Percentiles rank a stretch among this genome's conserved stretches.
phyloP scores from a whole-genome alignment of 306 rosid genomes.

The Pueraria montana region DNA sequence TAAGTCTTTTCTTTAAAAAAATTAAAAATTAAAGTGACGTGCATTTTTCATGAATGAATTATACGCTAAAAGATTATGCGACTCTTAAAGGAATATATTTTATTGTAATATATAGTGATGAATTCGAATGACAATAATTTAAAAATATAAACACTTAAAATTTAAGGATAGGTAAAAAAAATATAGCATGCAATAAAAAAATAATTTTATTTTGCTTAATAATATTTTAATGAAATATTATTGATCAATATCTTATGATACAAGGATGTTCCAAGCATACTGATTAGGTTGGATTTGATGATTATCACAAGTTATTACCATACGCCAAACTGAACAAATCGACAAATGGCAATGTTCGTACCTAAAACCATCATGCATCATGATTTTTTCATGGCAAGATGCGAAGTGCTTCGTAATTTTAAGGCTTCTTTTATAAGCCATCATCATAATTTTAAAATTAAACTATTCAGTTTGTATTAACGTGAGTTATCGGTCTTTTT shows the following conservation, averaged over 20 bases:
- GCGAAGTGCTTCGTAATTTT: background rate
- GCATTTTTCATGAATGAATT: too few species aligned
- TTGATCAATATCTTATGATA: background rate
- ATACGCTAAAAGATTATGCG: too few species aligned
- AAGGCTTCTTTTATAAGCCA: conserved; percentile 29
- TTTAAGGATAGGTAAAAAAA: too few species aligned
- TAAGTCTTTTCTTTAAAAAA: too few species aligned
- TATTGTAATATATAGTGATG: too few species aligned
- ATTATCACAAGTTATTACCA: background rate
- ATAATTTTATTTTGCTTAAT: too few species aligned
- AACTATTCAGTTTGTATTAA: background rate
- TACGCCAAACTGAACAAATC: conserved; percentile 24
- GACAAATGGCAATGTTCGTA: background rate
- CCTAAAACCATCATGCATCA: conserved; percentile 33
- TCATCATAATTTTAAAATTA: background rate
- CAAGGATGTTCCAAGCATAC: background rate
- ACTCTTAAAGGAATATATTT: too few species aligned
- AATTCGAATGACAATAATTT: too few species aligned
- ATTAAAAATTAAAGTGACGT: too few species aligned
- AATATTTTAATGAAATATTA: background rate
- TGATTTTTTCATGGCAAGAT: background rate
- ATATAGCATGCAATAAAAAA: too few species aligned
- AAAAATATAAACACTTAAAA: too few species aligned
- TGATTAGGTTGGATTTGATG: background rate
- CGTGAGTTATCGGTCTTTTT: background rate